Evolutionary conservation across 805 yeast species (phyloP), one percentile per base, ranked within the genome.

Genomic region (Saturnispora ahearnii): DNA sequence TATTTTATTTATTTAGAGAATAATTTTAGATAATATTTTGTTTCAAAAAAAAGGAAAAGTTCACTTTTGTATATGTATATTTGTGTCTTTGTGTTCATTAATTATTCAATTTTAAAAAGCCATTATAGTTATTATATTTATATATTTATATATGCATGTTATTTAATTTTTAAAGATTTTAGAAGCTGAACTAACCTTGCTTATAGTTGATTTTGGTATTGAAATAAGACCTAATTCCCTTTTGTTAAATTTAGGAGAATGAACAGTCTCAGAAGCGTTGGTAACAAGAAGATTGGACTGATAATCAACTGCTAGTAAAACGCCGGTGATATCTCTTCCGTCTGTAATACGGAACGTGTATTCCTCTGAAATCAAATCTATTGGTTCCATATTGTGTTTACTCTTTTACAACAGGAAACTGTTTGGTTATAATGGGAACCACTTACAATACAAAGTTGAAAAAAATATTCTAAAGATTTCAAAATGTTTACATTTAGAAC

Each of bases 201-300:
- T 45, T 2, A 77, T 71, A 4, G 77, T 64, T 1, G 56, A 54
- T 46, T 67, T 63, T 0, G 80, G 81, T 3, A 78, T 70, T 55
- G 82, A 76, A n/a, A 78, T 79, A 9, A 78, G 59, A 0, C 82
- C 83, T 38, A 77, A 56, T 42, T 69, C 69, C 53, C 83, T 64
- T 9, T 43, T 41, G 11, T 30, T 21, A 15, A 36, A 36, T 21
- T 21, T 36, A 22, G 40, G 40, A 18, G 13, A 11, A 22, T 29
- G 30, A 11, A 9, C 15, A 1, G 45, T 38, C 30, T 73, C 78
- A 11, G 52, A 53, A 9, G 68, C 73, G 49, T 69, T 66, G 36
- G 74, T 68, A 22, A 73, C 52, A 18, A 74, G 57, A 5, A 73
- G 46, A 49, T 73, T 74, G 18, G 68, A 60, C 49, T 71, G 71